phyloP scores from a whole-genome alignment of 129 eudicot species.

The Saposhnikovia divaricata region DNA sequence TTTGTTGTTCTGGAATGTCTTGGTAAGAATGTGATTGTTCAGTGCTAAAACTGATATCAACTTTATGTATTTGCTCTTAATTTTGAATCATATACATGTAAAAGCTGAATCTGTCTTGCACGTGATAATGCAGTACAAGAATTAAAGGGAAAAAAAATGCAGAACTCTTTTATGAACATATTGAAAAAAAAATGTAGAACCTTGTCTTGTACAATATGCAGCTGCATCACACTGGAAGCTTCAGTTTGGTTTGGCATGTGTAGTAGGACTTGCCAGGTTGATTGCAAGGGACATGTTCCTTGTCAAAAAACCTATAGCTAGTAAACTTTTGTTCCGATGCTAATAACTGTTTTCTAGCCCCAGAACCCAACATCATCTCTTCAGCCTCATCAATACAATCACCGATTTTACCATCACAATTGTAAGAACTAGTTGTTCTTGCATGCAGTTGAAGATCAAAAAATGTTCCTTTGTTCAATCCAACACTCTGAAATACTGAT shows the following conservation, averaged over 20 bases:
- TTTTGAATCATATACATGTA: background rate
- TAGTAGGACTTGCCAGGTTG: conserved; percentile 2
- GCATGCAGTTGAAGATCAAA: background rate
- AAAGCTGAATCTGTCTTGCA: background rate
- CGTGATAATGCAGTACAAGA: background rate
- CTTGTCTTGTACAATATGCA: background rate
- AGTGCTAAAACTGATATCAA: background rate
- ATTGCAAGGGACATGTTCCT: background rate
- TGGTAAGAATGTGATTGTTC: background rate
- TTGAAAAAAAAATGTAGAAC: background rate
- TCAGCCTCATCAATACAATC: background rate
- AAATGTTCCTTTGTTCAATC: background rate
- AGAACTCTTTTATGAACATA: background rate
- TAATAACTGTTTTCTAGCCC: background rate
- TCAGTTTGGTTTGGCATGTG: background rate
- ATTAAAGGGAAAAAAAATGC: background rate
- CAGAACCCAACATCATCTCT: conserved; percentile 3
- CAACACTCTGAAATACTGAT: background rate
- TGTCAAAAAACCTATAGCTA: background rate
- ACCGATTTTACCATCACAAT: background rate
- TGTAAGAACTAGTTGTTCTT: background rate
- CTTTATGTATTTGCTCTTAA: background rate
- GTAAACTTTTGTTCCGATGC: background rate
- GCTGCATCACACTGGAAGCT: background rate
- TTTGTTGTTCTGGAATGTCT: background rate